A percentile compares a stretch with the other conserved stretches of the same genome.
These are phyloP conservation scores for Paecilomyces formosus DNA, from an alignment of 2,329 filamentous ascomycete genomes.

Conservation along the genomic window DNA sequence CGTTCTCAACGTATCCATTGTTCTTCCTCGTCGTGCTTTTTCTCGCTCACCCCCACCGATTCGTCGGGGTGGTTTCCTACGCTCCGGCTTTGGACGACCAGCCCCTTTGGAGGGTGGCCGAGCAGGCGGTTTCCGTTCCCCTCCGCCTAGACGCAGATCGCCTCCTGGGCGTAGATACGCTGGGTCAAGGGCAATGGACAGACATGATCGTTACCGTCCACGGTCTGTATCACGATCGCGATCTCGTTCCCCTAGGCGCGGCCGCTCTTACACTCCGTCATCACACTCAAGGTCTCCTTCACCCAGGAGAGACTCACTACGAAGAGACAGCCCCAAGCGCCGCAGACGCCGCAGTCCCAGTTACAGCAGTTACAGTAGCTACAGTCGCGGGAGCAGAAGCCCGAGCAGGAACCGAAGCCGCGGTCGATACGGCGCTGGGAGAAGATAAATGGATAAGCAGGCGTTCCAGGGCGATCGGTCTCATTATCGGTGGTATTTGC, in stretches of 20 bases:
- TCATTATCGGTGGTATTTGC: neutral
- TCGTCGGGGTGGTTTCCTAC: constrained; percentile 53
- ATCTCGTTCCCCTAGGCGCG: constrained; percentile 31
- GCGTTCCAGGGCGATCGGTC: neutral
- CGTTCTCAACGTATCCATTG: constrained; percentile 78
- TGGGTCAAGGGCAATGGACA: constrained; percentile 39
- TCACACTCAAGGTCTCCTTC: constrained; percentile 37
- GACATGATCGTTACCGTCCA: constrained; percentile 52
- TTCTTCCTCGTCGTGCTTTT: constrained; percentile 75
- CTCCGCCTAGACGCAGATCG: constrained; percentile 21
- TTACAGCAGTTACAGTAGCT: constrained; percentile 55
- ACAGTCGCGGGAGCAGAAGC: constrained; percentile 43
- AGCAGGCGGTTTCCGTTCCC: constrained; percentile 16
- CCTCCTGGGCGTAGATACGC: constrained; percentile 33
- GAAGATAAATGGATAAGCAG: constrained; percentile 10
- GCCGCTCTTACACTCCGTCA: constrained; percentile 28
- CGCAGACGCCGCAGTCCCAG: constrained; percentile 52
- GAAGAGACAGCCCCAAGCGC: constrained; percentile 28
- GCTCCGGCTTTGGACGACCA: constrained; percentile 28
- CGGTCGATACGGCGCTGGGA: constrained; percentile 18
- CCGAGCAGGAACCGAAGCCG: constrained; percentile 41
- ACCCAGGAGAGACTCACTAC: constrained; percentile 25
- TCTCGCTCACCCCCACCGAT: constrained; percentile 70
- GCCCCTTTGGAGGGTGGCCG: constrained; percentile 13
- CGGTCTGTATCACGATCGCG: constrained; percentile 46